Percentiles rank a stretch among this genome's conserved stretches.
phyloP scores from a whole-genome alignment of 164 flowering plant species.

The Piper longum region DNA sequence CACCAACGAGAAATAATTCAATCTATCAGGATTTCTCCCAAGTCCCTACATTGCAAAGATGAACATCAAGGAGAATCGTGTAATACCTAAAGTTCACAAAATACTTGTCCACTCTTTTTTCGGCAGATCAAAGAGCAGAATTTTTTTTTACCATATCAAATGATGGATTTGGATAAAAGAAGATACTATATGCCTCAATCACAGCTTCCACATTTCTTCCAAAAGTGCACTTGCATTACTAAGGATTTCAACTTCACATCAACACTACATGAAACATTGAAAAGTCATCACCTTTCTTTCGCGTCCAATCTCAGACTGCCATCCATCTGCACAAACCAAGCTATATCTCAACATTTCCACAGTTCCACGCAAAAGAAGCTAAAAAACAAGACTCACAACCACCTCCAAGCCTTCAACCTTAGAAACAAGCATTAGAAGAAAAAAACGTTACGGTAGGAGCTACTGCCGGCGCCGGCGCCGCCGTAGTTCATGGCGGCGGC shows the following conservation, averaged over 20 bases:
- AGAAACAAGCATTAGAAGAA: no score
- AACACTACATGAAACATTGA: constrained; percentile 14
- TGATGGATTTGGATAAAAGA: constrained; percentile 82
- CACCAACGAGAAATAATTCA: constrained; percentile 70
- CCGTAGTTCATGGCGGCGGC: no score
- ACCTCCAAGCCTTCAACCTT: no score
- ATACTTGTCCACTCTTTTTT: constrained; percentile 75
- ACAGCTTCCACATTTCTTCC: constrained; percentile 69
- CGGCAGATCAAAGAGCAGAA: constrained; percentile 45
- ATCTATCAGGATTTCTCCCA: constrained; percentile 68
- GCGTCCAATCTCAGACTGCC: constrained; percentile 6
- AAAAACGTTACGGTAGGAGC: no score
- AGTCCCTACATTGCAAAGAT: constrained; percentile 54
- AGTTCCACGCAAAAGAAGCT: constrained; percentile 22
- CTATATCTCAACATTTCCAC: constrained; percentile 18
- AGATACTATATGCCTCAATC: constrained; percentile 72
- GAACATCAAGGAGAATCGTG: constrained; percentile 72
- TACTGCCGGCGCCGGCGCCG: no score
- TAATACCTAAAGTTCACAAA: constrained; percentile 81
- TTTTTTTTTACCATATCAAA: constrained; percentile 58
- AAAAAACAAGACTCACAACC: not conserved
- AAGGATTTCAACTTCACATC: constrained; percentile 23
- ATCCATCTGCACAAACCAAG: constrained; percentile 13
- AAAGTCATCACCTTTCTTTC: constrained; percentile 21
- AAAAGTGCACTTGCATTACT: constrained; percentile 53